Conservation (phyloP, 1,139 yeast genomes). For the Yueomyces sp. region DNA sequence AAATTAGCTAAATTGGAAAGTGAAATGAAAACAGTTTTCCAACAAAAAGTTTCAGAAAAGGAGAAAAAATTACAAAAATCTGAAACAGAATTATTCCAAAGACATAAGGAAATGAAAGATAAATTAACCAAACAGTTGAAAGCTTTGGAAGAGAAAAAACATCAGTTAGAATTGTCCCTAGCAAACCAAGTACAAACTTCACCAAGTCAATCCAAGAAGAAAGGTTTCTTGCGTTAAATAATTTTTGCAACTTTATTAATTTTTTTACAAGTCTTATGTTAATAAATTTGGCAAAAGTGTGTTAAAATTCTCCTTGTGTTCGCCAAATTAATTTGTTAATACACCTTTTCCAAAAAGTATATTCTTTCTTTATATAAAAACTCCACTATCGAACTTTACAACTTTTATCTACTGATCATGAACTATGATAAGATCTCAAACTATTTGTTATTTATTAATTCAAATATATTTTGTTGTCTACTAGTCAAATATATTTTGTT, state of each 20-base stretch:
- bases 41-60: constrained; percentile 91
- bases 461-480: no score
- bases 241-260: neutral
- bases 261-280: no score
- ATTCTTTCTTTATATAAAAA: no score
- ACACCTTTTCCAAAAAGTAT: no score
- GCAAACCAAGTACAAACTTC: constrained; percentile 32
- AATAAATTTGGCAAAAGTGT: no score
- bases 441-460: no score
- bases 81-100: constrained; percentile 89
- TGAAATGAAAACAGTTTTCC: constrained; percentile 95
- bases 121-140: constrained; percentile 78
- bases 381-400: no score
- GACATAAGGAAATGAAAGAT: constrained; percentile 96
- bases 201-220: constrained; percentile 39
- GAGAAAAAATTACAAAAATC: constrained; percentile 95
- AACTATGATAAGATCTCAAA: no score
- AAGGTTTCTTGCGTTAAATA: constrained; percentile 46
- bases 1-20: constrained; percentile 89
- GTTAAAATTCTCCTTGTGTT: no score
- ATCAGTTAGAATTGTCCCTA: constrained; percentile 56
- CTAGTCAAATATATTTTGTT: no score
- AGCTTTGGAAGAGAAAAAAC: constrained; percentile 83
- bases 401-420: no score
- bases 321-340: no score